These are phyloP conservation scores for Ustilago vetiveriae DNA, from an alignment of 1,284 basidiomycete species.

Conservation along the genomic window DNA sequence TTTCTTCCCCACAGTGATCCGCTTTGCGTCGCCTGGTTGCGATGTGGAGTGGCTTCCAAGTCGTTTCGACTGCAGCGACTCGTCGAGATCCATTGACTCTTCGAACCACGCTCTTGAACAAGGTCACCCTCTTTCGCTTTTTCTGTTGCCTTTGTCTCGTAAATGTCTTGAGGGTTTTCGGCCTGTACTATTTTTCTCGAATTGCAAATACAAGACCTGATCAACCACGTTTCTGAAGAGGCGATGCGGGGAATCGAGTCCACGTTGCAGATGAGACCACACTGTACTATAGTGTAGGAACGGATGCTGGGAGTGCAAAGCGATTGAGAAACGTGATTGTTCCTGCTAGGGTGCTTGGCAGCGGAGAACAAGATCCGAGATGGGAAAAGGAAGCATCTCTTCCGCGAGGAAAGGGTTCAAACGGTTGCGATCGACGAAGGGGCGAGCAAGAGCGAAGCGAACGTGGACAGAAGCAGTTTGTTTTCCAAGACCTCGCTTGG, in stretches of 20 bases:
- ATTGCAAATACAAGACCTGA: no score
- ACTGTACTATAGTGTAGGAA: no score
- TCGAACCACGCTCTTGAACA: background rate
- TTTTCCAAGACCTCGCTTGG: background rate
- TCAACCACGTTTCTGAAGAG: no score
- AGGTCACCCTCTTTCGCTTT: background rate
- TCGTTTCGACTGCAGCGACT: no score
- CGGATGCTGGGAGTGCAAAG: background rate
- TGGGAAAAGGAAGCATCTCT: background rate
- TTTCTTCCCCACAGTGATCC: no score
- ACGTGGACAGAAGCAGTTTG: background rate
- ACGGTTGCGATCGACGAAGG: background rate
- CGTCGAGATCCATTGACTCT: no score
- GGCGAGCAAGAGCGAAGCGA: background rate
- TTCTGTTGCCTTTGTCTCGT: background rate
- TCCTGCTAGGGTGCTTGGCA: background rate
- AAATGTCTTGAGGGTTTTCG: no score
- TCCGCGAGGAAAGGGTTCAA: no score
- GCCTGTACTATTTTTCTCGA: no score
- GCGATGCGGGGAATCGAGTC: background rate
- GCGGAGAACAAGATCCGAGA: background rate
- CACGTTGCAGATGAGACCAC: conserved; percentile 2
- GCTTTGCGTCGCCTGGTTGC: background rate
- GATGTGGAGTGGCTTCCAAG: no score
- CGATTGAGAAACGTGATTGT: background rate